Evolutionary conservation across 305 asterid species (phyloP).

Genomic region (Fraxinus albicans): DNA sequence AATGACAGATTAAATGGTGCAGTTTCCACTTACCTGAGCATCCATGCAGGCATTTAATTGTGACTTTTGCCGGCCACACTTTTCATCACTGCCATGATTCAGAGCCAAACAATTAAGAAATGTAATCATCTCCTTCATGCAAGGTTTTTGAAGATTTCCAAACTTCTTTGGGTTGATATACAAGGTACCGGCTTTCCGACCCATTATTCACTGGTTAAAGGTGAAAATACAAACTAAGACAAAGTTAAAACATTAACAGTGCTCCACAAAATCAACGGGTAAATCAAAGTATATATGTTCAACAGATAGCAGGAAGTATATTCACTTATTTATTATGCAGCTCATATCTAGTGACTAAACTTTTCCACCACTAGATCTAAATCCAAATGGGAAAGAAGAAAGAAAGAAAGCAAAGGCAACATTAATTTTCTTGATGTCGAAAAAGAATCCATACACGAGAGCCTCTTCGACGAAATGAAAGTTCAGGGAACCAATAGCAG

Average conservation of each 20-base stretch:
- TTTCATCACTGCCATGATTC: slow-evolving; percentile 60
- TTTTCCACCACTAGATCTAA: background rate
- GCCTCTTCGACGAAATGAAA: background rate
- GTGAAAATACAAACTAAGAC: background rate
- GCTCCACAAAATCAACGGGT: background rate
- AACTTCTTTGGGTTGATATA: slow-evolving; percentile 75
- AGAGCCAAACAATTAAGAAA: slow-evolving; percentile 79
- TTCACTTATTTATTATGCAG: background rate
- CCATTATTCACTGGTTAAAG: slow-evolving; percentile 53
- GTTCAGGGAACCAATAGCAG: background rate
- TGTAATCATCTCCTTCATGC: slow-evolving; percentile 73
- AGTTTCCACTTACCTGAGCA: slow-evolving; percentile 57
- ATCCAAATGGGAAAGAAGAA: background rate
- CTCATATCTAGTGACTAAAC: background rate
- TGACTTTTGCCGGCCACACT: slow-evolving; percentile 70
- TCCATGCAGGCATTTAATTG: slow-evolving; percentile 78
- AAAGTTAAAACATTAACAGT: slow-evolving; percentile 6
- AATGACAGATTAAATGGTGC: background rate
- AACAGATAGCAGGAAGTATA: background rate
- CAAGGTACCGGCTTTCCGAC: slow-evolving; percentile 66
- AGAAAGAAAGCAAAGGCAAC: background rate
- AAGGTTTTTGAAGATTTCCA: slow-evolving; percentile 76
- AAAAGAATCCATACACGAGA: background rate
- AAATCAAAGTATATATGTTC: background rate
- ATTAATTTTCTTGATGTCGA: background rate